A percentile compares a stretch with the other conserved stretches of the same genome.
Conservation (phyloP, 768 basidiomycete species). For the Leccinellum albellum region DNA sequence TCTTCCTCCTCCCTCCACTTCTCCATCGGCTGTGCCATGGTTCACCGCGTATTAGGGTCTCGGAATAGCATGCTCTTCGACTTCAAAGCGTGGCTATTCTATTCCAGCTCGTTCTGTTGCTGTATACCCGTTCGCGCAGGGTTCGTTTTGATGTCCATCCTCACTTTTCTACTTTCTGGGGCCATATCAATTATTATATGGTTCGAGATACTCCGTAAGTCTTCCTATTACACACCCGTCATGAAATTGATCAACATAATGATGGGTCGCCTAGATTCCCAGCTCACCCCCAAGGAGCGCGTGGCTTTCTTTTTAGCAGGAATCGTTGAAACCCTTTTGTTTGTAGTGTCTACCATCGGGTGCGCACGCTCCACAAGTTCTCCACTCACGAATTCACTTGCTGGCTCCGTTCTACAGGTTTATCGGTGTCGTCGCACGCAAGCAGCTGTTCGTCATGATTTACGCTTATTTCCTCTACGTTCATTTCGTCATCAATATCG, state of each 20-base stretch:
- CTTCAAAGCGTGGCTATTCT: constrained; percentile 44
- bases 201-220: constrained; percentile 61
- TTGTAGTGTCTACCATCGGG: constrained; percentile 55
- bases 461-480: constrained; percentile 56
- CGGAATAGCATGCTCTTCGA: constrained; percentile 38
- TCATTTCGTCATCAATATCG: constrained; percentile 55
- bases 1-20: not conserved
- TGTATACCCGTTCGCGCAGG: constrained; percentile 62
- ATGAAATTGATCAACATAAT: not conserved
- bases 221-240: not conserved
- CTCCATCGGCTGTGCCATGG: not conserved
- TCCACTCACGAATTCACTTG: not conserved
- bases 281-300: constrained; percentile 28
- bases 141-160: constrained; percentile 50
- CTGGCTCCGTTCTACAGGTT: constrained; percentile 38
- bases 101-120: constrained; percentile 55
- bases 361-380: constrained; percentile 21
- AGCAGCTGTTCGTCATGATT: constrained; percentile 54
- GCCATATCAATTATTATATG: constrained; percentile 52
- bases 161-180: constrained; percentile 54
- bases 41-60: not conserved
- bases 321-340: constrained; percentile 51
- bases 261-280: constrained; percentile 29
- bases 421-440: constrained; percentile 59
- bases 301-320: constrained; percentile 48